Evolutionary conservation across 148 eudicot genomes (phyloP).

Genomic region (Polygonum aviculare): DNA sequence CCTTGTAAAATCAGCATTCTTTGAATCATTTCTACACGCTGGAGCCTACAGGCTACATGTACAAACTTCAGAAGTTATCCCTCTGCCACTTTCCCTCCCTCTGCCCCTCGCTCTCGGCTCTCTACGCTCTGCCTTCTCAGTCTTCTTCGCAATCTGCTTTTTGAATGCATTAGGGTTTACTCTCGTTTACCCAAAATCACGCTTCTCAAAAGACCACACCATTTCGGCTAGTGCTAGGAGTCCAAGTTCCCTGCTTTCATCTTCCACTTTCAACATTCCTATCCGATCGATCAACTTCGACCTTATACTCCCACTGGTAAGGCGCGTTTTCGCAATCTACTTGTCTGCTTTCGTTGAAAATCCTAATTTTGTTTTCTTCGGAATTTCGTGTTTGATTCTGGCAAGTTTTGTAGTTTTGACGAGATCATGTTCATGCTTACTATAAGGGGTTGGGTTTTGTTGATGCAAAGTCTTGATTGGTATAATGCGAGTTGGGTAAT

Average conservation of each 20-base stretch:
- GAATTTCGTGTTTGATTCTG: background rate
- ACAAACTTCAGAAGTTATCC: background rate
- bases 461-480: background rate
- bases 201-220: background rate
- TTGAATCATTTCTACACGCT: too few species aligned
- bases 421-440: background rate
- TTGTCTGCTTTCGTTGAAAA: background rate
- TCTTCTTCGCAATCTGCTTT: background rate
- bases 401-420: background rate
- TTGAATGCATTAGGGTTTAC: background rate
- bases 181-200: background rate
- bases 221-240: background rate
- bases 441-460: background rate
- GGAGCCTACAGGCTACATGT: too few species aligned
- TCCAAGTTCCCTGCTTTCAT: background rate
- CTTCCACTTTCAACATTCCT: background rate
- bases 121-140: background rate
- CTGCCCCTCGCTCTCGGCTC: background rate
- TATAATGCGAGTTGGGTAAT: too few species aligned
- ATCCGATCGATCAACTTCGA: background rate
- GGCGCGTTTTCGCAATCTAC: background rate
- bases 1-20: too few species aligned
- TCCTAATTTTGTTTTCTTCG: background rate
- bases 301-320: background rate
- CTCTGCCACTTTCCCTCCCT: background rate